Evolutionary conservation across 768 basidiomycete species (phyloP), one percentile per base, ranked within the genome.

Genomic region (Mycena kentingensis): DNA sequence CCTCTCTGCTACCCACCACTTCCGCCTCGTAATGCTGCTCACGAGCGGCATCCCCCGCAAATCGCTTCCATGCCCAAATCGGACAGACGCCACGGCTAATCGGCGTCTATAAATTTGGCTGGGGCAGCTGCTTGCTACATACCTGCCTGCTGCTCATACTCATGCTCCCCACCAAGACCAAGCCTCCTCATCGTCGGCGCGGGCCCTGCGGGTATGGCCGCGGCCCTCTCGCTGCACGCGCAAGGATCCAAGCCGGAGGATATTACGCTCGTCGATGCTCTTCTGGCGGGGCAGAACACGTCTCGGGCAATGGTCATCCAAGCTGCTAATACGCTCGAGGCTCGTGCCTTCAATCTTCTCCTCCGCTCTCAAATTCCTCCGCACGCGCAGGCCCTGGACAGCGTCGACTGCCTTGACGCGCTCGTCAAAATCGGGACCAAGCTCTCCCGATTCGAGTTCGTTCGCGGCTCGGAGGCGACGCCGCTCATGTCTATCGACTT

Each of bases 311-410:
- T 72, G 3, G 63, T 70, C 10, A 53, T 79, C 22, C 78, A 80
- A 50, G 71, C 78, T 10, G 71, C 70, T n/a, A n/a, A n/a, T 37
- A 78, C 78, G 7, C 63, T 80, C n/a, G 78, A 79, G 62, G 77
- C 72, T 50, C 22, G 67, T 46, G n/a, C n/a, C n/a, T n/a, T n/a
- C n/a, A n/a, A n/a, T n/a, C n/a, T n/a, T n/a, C n/a, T n/a, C n/a
- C n/a, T n/a, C n/a, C n/a, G n/a, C n/a, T n/a, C n/a, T n/a, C n/a
- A n/a, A n/a, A n/a, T n/a, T n/a, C n/a, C n/a, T n/a, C n/a, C n/a
- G n/a, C n/a, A n/a, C n/a, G n/a, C 28, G 3, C 29, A 82, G 81
- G 73, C 73, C 0, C 63, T 83, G 8, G 73, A 81, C 28, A 67
- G 64, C 18, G 67, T 82, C n/a, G 70, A 66, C 15, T 74, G 73